Evolutionary conservation across 1,284 basidiomycete species (phyloP).

Genomic region (Ustilago shanxiensis): DNA sequence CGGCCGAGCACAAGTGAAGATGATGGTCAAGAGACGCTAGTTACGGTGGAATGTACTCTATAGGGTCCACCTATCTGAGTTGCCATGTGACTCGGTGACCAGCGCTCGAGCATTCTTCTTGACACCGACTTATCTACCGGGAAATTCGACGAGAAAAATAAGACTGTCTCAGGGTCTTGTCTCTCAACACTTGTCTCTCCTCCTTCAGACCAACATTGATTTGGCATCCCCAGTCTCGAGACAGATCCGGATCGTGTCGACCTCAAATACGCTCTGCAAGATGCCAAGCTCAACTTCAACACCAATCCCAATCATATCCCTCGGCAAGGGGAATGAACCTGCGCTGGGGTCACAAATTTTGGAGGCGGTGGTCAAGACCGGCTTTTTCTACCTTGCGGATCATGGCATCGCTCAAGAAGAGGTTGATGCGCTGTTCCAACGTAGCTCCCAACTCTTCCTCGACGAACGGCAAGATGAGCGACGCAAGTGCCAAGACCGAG

Average conservation of each 20-base stretch:
- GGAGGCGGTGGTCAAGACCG: constrained; percentile 44
- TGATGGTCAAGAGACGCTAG: too few species aligned
- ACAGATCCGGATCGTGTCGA: too few species aligned
- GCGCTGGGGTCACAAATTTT: constrained; percentile 34
- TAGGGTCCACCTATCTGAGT: too few species aligned
- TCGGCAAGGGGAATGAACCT: constrained; percentile 1
- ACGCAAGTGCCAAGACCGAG: constrained; percentile 25
- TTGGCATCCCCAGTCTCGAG: neutral
- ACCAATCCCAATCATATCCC: constrained; percentile 51
- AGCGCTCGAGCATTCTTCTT: neutral
- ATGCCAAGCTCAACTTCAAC: constrained; percentile 18
- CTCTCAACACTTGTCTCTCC: neutral
- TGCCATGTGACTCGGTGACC: constrained; percentile 6
- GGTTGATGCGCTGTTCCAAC: constrained; percentile 44
- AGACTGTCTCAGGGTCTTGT: constrained; percentile 12
- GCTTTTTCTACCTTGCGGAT: constrained; percentile 63
- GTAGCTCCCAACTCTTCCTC: constrained; percentile 44
- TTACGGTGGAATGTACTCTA: too few species aligned
- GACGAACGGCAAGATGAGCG: constrained; percentile 27
- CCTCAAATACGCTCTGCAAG: neutral
- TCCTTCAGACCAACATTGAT: neutral
- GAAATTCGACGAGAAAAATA: constrained; percentile 21
- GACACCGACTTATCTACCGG: constrained; percentile 20
- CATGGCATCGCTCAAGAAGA: constrained; percentile 48
- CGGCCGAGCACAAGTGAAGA: too few species aligned